phyloP scores from a whole-genome alignment of 345 rosid species.

The Zanthoxylum bungeanum region DNA sequence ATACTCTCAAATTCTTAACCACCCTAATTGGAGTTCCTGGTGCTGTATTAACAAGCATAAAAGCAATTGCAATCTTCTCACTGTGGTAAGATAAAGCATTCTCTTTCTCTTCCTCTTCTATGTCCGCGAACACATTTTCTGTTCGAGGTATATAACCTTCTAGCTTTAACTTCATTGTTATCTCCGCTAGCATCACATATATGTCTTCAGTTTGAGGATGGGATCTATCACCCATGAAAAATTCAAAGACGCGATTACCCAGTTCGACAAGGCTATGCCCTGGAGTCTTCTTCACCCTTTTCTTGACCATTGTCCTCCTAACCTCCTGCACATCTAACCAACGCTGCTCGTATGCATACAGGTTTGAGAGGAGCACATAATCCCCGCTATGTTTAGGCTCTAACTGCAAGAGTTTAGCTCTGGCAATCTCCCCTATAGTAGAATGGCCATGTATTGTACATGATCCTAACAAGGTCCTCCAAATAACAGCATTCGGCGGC shows the following conservation, averaged over 20 bases:
- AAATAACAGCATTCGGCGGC: slow-evolving; percentile 69
- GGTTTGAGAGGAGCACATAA: slow-evolving; percentile 76
- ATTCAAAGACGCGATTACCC: slow-evolving; percentile 62
- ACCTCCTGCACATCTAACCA: slow-evolving; percentile 69
- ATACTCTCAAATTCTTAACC: slow-evolving; percentile 75
- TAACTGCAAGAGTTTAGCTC: slow-evolving; percentile 42
- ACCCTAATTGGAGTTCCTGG: slow-evolving; percentile 54
- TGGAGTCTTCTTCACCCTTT: slow-evolving; percentile 64
- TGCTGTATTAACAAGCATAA: slow-evolving; percentile 61
- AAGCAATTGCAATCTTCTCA: slow-evolving; percentile 84
- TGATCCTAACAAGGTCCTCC: slow-evolving; percentile 79
- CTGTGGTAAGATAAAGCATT: slow-evolving; percentile 67
- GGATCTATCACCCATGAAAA: slow-evolving; percentile 62
- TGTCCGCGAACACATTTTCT: slow-evolving; percentile 55
- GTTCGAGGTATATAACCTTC: slow-evolving; percentile 65
- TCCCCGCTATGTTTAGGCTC: slow-evolving; percentile 82
- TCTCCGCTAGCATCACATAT: slow-evolving; percentile 53
- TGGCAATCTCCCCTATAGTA: slow-evolving; percentile 59
- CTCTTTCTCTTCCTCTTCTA: slow-evolving; percentile 86
- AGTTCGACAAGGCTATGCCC: slow-evolving; percentile 78
- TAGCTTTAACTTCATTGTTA: slow-evolving; percentile 46
- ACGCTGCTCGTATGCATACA: slow-evolving; percentile 72
- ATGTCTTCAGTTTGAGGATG: slow-evolving; percentile 56
- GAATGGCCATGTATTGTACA: slow-evolving; percentile 62
- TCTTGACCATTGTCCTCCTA: slow-evolving; percentile 53